Percentiles rank a stretch among this genome's conserved stretches.
Evolutionary conservation across 306 rosid species (phyloP).

Genomic region (Prunus mongolica): DNA sequence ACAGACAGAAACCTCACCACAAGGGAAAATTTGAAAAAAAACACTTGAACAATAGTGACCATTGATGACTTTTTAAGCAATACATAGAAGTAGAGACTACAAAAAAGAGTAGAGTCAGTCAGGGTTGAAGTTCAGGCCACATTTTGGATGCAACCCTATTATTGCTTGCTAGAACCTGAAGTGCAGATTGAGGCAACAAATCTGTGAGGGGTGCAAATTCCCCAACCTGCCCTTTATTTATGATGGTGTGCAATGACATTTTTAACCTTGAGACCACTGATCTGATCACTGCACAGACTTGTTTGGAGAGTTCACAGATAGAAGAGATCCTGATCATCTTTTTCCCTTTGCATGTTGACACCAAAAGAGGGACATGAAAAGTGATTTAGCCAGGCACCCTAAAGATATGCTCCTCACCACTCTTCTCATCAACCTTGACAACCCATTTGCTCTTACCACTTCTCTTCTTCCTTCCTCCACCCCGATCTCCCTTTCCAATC

Average conservation of each 20-base stretch:
- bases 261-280: not conserved
- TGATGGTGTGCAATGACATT: not conserved
- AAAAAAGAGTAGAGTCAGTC: not conserved
- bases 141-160: not conserved
- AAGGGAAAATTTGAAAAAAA: not conserved
- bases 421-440: constrained; percentile 54
- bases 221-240: not conserved
- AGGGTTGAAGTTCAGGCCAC: not conserved
- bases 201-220: not conserved
- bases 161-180: not conserved
- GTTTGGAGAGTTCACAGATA: not conserved
- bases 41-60: not conserved
- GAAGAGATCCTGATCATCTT: not conserved
- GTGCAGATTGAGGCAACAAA: not conserved
- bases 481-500: constrained; percentile 10
- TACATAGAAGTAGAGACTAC: not conserved
- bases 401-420: constrained; percentile 69
- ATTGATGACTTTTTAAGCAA: constrained; percentile 2
- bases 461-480: constrained; percentile 10
- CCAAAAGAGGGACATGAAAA: not conserved
- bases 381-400: constrained; percentile 28
- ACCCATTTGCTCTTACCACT: constrained; percentile 53
- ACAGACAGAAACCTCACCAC: not conserved
- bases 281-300: not conserved
- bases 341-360: not conserved